Base-by-base conservation (phyloP, 2,329 filamentous ascomycete genomes). In the Aspergillus unguis region DNA sequence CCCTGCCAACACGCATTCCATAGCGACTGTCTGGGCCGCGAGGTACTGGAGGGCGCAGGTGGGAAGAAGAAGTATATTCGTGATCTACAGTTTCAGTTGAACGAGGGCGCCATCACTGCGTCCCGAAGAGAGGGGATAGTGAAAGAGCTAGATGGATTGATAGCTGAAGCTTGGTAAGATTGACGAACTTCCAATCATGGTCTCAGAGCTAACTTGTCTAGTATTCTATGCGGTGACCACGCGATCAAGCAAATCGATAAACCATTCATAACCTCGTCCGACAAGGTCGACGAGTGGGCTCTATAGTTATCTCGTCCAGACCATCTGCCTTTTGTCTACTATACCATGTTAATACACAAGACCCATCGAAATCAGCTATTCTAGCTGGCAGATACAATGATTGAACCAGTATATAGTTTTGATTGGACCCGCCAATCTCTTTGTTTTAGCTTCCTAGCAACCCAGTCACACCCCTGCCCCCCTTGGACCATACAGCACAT, bases 1-100 rank as follows among this genome's bases (percentile, higher is more conserved):
- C 94, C 94, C 0, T 99, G 94, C 71, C 94, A 99, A 76, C 94
- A 99, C 72, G 89, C 92, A 3, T 99, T 99, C 66, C 94, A 99
- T 71, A 92, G 89, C 38, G 94, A 99, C 68, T 99, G 94, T 69
- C 75, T 99, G 44, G 92, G 90, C 0, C 86, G 84, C 63, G 88
- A 87, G 66, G 90, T 97, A 1, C 80, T 96, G 48, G 88, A 92
- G 69, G 86, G 90, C 59, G 85, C 87, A 1, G 90, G 90, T 0
- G 86, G 84, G 17, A 89, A 87, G 72, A 85, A 86, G 11, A 86
- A 86, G 69, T 80, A 88, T 60, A 96, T 99, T 61, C 83, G 84
- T 55, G 91, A 96, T 71, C 76, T 96, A 60, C 92, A 97, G 75
- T 80, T 83, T 49, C 86, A 92, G 69, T 87, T 97, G 59, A 87